Percentiles rank a stretch among this genome's conserved stretches.
Conservation (phyloP, 148 eudicot species). For the Chenopodium album region DNA sequence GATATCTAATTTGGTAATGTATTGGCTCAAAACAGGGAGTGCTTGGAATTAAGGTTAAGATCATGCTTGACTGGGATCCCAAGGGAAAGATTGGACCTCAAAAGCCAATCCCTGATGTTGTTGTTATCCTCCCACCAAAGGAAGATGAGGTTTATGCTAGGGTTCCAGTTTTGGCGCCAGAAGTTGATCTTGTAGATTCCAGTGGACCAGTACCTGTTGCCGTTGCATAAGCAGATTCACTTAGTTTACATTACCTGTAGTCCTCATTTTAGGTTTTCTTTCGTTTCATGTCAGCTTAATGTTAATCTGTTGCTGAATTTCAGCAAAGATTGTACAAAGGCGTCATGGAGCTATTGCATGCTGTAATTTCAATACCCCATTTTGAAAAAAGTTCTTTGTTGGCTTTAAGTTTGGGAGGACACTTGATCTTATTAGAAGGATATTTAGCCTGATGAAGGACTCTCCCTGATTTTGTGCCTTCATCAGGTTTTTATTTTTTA, state of each 20-base stretch:
- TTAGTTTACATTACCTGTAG: neutral
- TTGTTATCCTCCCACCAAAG: slow-evolving; percentile 64
- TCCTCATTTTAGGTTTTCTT: neutral
- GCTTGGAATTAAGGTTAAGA: slow-evolving; percentile 76
- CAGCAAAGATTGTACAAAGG: neutral
- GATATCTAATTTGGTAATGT: neutral
- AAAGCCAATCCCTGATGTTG: slow-evolving; percentile 72
- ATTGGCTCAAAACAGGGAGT: slow-evolving; percentile 45
- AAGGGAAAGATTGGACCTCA: slow-evolving; percentile 68
- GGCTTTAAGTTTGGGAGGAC: too few relatives aligned
- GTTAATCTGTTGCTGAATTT: neutral
- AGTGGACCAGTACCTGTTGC: neutral
- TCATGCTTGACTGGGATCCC: slow-evolving; percentile 83
- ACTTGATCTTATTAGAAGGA: too few relatives aligned
- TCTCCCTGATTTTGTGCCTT: too few relatives aligned
- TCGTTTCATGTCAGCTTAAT: neutral
- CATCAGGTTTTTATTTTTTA: too few relatives aligned
- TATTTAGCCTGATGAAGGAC: too few relatives aligned
- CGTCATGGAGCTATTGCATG: neutral
- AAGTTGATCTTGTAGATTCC: slow-evolving; percentile 30
- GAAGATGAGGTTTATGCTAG: slow-evolving; percentile 50
- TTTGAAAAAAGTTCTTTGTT: too few relatives aligned
- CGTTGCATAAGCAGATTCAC: slow-evolving; percentile 17
- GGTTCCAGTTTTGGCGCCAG: slow-evolving; percentile 25
- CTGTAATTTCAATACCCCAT: neutral